phyloP scores from a whole-genome alignment of 441 rosid species.

The Geranium incanum region DNA sequence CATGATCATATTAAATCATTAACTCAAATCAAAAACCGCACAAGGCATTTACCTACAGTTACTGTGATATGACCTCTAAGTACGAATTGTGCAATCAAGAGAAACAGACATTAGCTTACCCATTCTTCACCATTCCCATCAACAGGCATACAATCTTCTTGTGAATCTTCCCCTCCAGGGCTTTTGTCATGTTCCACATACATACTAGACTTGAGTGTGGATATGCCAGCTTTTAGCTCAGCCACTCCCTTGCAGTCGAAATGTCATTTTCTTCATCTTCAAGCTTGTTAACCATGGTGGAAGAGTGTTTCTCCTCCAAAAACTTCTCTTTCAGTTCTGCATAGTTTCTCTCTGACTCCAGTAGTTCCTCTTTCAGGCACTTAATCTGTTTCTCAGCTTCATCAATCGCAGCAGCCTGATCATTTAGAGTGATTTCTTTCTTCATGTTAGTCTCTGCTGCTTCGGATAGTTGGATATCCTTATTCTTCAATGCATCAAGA shows the following conservation, averaged over 20 bases:
- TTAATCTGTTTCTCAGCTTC: slow-evolving; percentile 39
- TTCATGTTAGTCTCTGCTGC: slow-evolving; percentile 32
- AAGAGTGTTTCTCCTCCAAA: slow-evolving; percentile 37
- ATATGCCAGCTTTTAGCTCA: slow-evolving; percentile 59
- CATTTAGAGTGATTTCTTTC: slow-evolving; percentile 39
- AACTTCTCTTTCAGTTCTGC: slow-evolving; percentile 37
- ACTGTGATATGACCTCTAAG: slow-evolving; percentile 20
- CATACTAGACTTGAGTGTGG: slow-evolving; percentile 51
- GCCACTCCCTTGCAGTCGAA: slow-evolving; percentile 46
- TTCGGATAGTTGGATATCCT: slow-evolving; percentile 46
- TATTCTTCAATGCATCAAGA: slow-evolving; percentile 41
- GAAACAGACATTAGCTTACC: slow-evolving; percentile 49
- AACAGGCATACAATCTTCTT: slow-evolving; percentile 25
- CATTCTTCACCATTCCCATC: slow-evolving; percentile 32
- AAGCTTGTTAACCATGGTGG: slow-evolving; percentile 48
- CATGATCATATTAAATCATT: slow-evolving; percentile 24
- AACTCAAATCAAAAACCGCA: slow-evolving; percentile 22
- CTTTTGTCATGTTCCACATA: slow-evolving; percentile 29
- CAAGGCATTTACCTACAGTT: slow-evolving; percentile 20
- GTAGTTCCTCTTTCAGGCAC: slow-evolving; percentile 45
- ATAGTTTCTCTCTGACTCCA: slow-evolving; percentile 40
- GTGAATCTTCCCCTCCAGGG: slow-evolving; percentile 29
- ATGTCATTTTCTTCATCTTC: slow-evolving; percentile 57
- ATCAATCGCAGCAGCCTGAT: slow-evolving; percentile 34
- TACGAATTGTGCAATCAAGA: slow-evolving; percentile 19